Percentiles rank a stretch among this genome's conserved stretches.
Conservation (phyloP, 768 basidiomycete species). For the Mycena belliarum region DNA sequence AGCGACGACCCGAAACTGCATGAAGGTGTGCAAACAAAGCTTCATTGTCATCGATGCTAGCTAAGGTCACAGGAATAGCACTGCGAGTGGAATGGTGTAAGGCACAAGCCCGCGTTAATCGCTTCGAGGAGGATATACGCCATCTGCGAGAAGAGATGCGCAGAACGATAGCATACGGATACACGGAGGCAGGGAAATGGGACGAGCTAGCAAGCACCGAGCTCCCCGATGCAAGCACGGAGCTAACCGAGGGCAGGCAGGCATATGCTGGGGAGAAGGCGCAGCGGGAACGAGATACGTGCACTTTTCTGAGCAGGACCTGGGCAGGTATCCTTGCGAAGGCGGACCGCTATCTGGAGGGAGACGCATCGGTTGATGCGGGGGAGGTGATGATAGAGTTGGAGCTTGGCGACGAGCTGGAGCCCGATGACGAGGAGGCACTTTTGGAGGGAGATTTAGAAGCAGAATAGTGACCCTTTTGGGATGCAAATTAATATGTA, state of each 20-base stretch:
- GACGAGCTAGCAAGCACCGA: not conserved
- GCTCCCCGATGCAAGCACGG: not conserved
- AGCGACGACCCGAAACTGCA: not conserved
- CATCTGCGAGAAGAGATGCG: constrained; percentile 24
- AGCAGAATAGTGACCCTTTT: no score
- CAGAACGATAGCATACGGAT: not conserved
- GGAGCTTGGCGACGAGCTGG: no score
- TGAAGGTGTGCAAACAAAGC: not conserved
- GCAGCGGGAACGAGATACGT: not conserved
- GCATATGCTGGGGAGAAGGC: not conserved
- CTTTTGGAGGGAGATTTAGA: no score
- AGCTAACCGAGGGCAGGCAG: not conserved
- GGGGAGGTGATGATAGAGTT: no score
- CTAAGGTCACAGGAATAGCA: not conserved
- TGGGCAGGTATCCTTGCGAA: not conserved
- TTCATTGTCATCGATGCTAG: no score
- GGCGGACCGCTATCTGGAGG: not conserved
- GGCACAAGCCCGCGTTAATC: constrained; percentile 2
- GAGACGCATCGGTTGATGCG: no score
- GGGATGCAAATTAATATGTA: no score
- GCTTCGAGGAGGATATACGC: constrained; percentile 20
- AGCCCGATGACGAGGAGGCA: no score
- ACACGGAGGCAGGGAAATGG: not conserved
- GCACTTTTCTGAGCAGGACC: not conserved
- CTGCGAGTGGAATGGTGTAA: not conserved